Conservation (phyloP, 495 filamentous ascomycete species). For the Aspergillus bridgeri region DNA sequence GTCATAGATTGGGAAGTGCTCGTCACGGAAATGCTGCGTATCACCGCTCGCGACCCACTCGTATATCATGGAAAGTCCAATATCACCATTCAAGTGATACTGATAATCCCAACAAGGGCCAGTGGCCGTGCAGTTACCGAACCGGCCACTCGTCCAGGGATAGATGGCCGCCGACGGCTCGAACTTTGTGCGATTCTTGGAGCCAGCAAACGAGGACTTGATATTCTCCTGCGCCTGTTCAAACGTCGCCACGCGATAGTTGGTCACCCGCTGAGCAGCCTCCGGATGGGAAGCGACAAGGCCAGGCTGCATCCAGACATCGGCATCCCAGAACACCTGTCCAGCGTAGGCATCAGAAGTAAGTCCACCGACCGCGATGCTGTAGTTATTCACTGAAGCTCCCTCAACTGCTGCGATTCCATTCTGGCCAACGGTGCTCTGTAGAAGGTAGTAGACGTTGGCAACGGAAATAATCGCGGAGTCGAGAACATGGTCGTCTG, state of each 20-base stretch:
- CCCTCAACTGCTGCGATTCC: slow-evolving; percentile 34
- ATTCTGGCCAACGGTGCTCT: slow-evolving; percentile 60
- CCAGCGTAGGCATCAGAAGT: slow-evolving; percentile 62
- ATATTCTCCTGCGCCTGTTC: slow-evolving; percentile 51
- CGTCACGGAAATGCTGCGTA: slow-evolving; percentile 47
- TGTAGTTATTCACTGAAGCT: slow-evolving; percentile 50
- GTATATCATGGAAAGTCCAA: slow-evolving; percentile 60
- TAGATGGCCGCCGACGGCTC: slow-evolving; percentile 52
- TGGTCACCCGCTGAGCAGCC: slow-evolving; percentile 53
- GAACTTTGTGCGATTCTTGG: slow-evolving; percentile 52
- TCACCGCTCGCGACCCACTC: slow-evolving; percentile 61
- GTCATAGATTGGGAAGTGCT: slow-evolving; percentile 57
- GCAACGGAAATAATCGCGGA: slow-evolving; percentile 62
- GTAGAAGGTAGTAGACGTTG: slow-evolving; percentile 66
- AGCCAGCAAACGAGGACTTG: slow-evolving; percentile 41
- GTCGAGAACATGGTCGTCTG: slow-evolving; percentile 55
- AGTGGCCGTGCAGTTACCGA: slow-evolving; percentile 62
- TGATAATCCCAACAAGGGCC: slow-evolving; percentile 63
- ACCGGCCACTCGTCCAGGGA: slow-evolving; percentile 62
- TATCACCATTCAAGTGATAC: slow-evolving; percentile 68
- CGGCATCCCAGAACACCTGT: slow-evolving; percentile 64
- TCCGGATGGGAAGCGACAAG: slow-evolving; percentile 57
- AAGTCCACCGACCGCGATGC: slow-evolving; percentile 59
- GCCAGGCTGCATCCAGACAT: slow-evolving; percentile 66
- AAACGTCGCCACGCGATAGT: slow-evolving; percentile 54